Conservation (phyloP, 2,329 filamentous ascomycete species). For the Mycosphaerella sp. region DNA sequence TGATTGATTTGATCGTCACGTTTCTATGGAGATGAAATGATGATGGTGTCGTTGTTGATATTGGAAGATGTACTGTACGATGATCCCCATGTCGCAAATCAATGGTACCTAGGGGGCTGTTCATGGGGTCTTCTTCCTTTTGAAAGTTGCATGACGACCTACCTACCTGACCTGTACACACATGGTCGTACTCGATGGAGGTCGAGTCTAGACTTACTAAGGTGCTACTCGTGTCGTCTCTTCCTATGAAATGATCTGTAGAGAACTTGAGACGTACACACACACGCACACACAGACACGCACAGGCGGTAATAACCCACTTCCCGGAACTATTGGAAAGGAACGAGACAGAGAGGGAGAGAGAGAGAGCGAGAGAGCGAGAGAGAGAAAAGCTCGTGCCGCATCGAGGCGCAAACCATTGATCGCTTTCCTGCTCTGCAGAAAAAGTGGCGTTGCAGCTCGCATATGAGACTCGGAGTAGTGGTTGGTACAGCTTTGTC, state of each 20-base stretch:
- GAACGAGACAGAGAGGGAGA: too few species aligned
- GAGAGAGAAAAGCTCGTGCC: background rate
- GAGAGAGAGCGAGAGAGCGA: too few species aligned
- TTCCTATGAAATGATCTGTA: too few species aligned
- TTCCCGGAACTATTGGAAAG: background rate
- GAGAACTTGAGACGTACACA: background rate
- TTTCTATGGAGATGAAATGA: background rate
- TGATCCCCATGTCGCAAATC: background rate
- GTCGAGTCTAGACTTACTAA: background rate
- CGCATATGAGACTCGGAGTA: slow-evolving; percentile 8
- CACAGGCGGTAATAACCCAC: background rate
- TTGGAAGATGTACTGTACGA: too few species aligned
- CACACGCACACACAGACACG: too few species aligned
- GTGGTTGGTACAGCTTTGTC: slow-evolving; percentile 7
- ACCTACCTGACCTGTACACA: background rate
- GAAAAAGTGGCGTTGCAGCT: slow-evolving; percentile 4
- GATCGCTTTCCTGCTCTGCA: background rate
- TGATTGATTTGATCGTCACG: background rate
- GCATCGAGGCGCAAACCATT: background rate
- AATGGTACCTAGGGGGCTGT: too few species aligned
- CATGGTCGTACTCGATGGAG: slow-evolving; percentile 12
- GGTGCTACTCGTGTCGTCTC: background rate
- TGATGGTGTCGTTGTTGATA: background rate
- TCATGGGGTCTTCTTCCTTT: too few species aligned
- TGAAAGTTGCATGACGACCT: background rate